Base-by-base conservation (phyloP, 352 stramenopile species). In the Nothophytophthora sp. region DNA sequence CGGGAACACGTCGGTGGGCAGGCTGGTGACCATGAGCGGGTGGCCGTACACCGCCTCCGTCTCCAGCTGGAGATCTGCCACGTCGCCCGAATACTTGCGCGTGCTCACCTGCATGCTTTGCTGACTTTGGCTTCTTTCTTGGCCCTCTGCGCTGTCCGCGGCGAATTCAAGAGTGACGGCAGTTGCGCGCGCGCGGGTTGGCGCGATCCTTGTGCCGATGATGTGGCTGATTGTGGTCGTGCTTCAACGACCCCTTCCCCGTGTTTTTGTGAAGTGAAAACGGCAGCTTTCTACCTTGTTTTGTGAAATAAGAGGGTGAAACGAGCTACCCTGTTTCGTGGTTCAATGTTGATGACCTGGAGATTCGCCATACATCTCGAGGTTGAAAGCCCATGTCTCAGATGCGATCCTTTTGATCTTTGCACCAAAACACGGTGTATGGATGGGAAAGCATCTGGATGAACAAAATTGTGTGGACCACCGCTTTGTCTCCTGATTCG, bases 21-120 rank as follows among this genome's bases (percentile, higher is more conserved):
- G 55, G 34, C 51, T 75, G 11, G 74, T 73, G 49, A 69, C 86
- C 74, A 90, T 91, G 62, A 92, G 78, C 56, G 84, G 84, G 63
- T 94, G 84, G 48, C 81, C 82, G 50, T 94, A 94, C 22, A 94
- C 60, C 24, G 79, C 77, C 55, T 88, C 77, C 23, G 67, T 64
- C 49, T 82, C 76, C 41, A 42, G 51, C 28, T 62, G 51, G 37
- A 43, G 38, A 39, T 67, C 53, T 18, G 29, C 24, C 10, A 32
- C 24, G 44, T 80, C 67, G 33, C 55, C 54, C 25, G 42, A 72
- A 43, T 68, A 63, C 34, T 65, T 68, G 44, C 63, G 64, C 35
- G 61, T 67, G 16, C 25, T 77, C 37, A 76, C 59, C 54, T 85
- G 67, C 73, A 85, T 85, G n/a, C 16, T 50, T 8, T 7, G 25